Percentiles rank a stretch among this genome's conserved stretches.
Conservation (phyloP, 2,329 filamentous ascomycete genomes). For the Aphanocladium album region DNA sequence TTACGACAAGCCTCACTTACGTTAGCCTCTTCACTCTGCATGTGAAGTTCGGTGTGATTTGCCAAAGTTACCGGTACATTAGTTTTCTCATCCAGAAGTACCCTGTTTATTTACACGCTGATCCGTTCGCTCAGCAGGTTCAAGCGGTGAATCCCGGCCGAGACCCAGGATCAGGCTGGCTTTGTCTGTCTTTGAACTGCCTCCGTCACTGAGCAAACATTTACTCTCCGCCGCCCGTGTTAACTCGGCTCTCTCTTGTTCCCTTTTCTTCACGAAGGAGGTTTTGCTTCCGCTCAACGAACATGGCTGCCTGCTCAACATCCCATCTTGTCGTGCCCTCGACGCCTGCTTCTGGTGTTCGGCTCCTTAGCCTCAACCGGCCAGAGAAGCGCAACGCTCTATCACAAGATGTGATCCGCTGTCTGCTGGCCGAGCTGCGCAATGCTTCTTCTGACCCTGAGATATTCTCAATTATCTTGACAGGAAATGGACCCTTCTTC, state of each 20-base stretch:
- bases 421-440: conserved; percentile 28
- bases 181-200: neutral
- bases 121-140: neutral
- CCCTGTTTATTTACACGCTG: neutral
- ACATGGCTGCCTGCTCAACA: neutral
- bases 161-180: neutral
- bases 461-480: conserved; percentile 29
- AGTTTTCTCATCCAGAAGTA: neutral
- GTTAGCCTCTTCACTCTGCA: neutral
- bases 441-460: conserved; percentile 17
- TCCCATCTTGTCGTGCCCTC: conserved; percentile 18
- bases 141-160: neutral
- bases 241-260: neutral
- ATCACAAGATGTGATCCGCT: conserved; percentile 41
- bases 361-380: conserved; percentile 45
- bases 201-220: neutral
- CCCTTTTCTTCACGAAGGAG: neutral
- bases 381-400: conserved; percentile 54
- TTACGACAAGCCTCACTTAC: neutral
- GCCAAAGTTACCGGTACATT: neutral
- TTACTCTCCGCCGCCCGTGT: neutral
- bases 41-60: neutral
- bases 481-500: conserved; percentile 27
- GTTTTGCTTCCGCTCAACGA: neutral
- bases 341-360: conserved; percentile 29